phyloP scores from a whole-genome alignment of 2,329 filamentous ascomycete species.

The Calonectria hongkongensis region DNA sequence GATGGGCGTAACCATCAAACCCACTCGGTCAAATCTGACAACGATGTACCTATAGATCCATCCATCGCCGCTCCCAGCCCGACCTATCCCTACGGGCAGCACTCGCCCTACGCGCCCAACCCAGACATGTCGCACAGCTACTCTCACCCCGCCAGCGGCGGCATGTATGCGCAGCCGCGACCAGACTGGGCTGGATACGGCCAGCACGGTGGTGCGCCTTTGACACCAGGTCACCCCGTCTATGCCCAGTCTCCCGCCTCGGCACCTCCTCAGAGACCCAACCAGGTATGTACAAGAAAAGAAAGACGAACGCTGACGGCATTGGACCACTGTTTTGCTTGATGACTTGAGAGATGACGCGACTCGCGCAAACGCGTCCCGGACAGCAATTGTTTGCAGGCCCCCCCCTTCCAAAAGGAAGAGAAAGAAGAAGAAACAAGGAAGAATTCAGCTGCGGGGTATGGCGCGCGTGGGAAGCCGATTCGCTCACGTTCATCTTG shows the following conservation, averaged over 20 bases:
- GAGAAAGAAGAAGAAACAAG: background rate
- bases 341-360: conserved; percentile 3
- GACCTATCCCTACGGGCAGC: conserved; percentile 88
- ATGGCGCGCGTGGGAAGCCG: background rate
- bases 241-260: conserved; percentile 75
- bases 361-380: background rate
- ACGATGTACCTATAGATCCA: conserved; percentile 98
- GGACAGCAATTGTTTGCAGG: background rate
- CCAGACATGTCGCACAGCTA: conserved; percentile 92
- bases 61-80: conserved; percentile 96
- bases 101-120: conserved; percentile 89
- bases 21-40: conserved; percentile 92
- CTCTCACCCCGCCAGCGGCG: conserved; percentile 72
- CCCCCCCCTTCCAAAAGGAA: background rate
- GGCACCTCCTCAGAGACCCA: conserved; percentile 72
- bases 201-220: conserved; percentile 69
- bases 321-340: background rate
- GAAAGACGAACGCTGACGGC: conserved; percentile 2
- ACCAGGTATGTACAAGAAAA: conserved; percentile 72
- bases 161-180: conserved; percentile 81
- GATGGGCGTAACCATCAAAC: conserved; percentile 87
- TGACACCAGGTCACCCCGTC: conserved; percentile 72
- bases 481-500: background rate
- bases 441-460: background rate
- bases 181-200: conserved; percentile 85